Evolutionary conservation across 805 yeast species (phyloP).

Genomic region (Teunomyces panamensis): DNA sequence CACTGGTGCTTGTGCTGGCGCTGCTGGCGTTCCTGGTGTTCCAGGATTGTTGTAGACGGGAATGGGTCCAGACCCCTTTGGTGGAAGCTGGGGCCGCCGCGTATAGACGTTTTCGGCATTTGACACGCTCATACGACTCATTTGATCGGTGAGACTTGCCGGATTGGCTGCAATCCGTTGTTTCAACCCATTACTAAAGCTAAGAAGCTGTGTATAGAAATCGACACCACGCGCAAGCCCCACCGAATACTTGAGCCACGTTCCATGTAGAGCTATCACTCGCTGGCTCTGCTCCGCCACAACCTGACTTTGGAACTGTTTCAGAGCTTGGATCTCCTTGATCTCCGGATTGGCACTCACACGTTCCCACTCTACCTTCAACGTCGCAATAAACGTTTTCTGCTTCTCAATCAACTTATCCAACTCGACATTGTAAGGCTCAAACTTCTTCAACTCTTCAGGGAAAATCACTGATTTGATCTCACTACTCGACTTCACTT

Average conservation of each 20-base stretch:
- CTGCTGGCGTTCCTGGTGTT: no score
- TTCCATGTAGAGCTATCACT: constrained; percentile 46
- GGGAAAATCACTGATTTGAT: constrained; percentile 55
- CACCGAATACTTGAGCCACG: constrained; percentile 55
- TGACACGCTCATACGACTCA: constrained; percentile 8
- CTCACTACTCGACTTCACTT: constrained; percentile 55
- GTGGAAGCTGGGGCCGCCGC: constrained; percentile 2
- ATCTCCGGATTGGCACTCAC: constrained; percentile 27
- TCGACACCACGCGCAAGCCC: constrained; percentile 62
- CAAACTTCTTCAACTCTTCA: constrained; percentile 73
- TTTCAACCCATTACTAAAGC: constrained; percentile 16
- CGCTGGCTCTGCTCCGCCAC: constrained; percentile 28
- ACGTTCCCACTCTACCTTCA: constrained; percentile 29
- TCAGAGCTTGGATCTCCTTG: constrained; percentile 43
- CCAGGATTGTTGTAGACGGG: not conserved
- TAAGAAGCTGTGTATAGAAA: constrained; percentile 56
- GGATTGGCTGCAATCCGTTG: not conserved
- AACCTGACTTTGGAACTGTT: constrained; percentile 35
- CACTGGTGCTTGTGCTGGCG: no score
- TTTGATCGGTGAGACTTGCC: not conserved
- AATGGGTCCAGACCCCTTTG: constrained; percentile 2
- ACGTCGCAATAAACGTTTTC: constrained; percentile 38
- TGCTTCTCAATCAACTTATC: constrained; percentile 70
- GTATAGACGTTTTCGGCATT: not conserved
- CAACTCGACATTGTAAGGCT: constrained; percentile 61